Evolutionary conservation across 2,329 filamentous ascomycete species (phyloP).

Genomic region (Trichophyton simii): DNA sequence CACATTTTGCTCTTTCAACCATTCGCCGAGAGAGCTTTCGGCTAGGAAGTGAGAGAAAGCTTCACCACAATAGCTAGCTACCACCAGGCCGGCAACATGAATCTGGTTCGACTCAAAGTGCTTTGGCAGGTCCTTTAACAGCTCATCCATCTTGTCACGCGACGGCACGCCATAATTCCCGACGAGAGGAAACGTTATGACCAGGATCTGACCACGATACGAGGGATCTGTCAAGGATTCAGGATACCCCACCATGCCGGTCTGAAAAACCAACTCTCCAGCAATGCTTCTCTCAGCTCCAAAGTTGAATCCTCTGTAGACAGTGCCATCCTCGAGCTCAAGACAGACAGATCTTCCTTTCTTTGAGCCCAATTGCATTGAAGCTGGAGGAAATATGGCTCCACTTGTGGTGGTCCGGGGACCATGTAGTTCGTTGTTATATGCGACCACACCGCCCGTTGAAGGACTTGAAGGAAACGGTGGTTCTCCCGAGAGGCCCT

Average conservation of each 20-base stretch:
- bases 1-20: slow-evolving; percentile 91
- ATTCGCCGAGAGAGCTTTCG: slow-evolving; percentile 75
- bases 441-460: slow-evolving; percentile 29
- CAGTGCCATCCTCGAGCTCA: slow-evolving; percentile 81
- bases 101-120: slow-evolving; percentile 90
- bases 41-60: slow-evolving; percentile 93
- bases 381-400: slow-evolving; percentile 43
- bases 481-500: slow-evolving; percentile 9
- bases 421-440: slow-evolving; percentile 24
- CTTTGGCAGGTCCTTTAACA: slow-evolving; percentile 74
- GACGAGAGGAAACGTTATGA: slow-evolving; percentile 88
- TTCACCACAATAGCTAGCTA: slow-evolving; percentile 85
- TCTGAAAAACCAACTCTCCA: slow-evolving; percentile 98
- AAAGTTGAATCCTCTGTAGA: slow-evolving; percentile 93
- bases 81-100: slow-evolving; percentile 83
- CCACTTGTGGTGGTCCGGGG: slow-evolving; percentile 20
- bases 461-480: slow-evolving; percentile 29
- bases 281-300: slow-evolving; percentile 88
- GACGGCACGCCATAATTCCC: slow-evolving; percentile 97
- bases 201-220: slow-evolving; percentile 86
- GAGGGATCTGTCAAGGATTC: slow-evolving; percentile 85
- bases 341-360: slow-evolving; percentile 60
- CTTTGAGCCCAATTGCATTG: slow-evolving; percentile 44
- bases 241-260: slow-evolving; percentile 97
- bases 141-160: slow-evolving; percentile 67